Percentiles rank a stretch among this genome's conserved stretches.
phyloP scores from a whole-genome alignment of 2,329 filamentous ascomycete species.

The Pseudocercospora cruenta region DNA sequence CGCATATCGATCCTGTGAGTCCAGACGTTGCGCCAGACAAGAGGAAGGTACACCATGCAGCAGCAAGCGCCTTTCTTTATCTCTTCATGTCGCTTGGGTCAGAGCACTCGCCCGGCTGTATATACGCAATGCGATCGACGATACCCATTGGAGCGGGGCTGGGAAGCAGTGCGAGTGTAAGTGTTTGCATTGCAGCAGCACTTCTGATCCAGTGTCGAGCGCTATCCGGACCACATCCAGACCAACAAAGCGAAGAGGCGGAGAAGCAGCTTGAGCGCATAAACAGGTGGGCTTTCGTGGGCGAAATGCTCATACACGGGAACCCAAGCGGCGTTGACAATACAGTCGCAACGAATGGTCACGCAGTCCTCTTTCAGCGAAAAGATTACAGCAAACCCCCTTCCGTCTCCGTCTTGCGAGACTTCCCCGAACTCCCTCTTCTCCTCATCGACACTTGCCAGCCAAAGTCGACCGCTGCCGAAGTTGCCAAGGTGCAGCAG shows the following conservation, averaged over 20 bases:
- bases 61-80: conserved; percentile 87
- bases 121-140: conserved; percentile 90
- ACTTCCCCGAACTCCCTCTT: conserved; percentile 89
- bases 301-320: conserved; percentile 95
- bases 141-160: conserved; percentile 91
- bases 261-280: conserved; percentile 89
- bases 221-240: conserved; percentile 85
- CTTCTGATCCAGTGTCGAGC: conserved; percentile 82
- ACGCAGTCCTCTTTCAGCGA: conserved; percentile 88
- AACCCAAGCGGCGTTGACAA: conserved; percentile 98
- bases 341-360: conserved; percentile 89
- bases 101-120: conserved; percentile 74
- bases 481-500: conserved; percentile 82
- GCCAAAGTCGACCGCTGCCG: conserved; percentile 78
- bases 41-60: conserved; percentile 81
- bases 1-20: conserved; percentile 75
- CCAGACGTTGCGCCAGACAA: conserved; percentile 64
- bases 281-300: conserved; percentile 96
- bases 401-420: conserved; percentile 73
- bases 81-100: conserved; percentile 86
- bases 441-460: conserved; percentile 89
- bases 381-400: conserved; percentile 74
- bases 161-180: conserved; percentile 91
- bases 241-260: conserved; percentile 87
- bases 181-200: conserved; percentile 83